Percentiles rank a stretch among this genome's conserved stretches.
Conservation (phyloP, 1,284 basidiomycete species). For the Leccinum griseonigrum region DNA sequence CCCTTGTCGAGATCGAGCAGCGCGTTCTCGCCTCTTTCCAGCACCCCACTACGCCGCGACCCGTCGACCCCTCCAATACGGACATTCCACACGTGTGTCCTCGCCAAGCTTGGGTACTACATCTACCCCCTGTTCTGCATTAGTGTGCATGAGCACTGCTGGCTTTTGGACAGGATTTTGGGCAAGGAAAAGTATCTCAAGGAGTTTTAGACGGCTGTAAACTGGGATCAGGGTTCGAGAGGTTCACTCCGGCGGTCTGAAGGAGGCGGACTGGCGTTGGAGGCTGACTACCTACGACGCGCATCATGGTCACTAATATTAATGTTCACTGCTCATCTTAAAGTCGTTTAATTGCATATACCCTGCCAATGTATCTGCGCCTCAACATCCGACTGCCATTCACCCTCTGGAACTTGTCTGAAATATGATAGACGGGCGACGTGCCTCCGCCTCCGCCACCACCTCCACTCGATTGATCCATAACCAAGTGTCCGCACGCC, state of each 20-base stretch:
- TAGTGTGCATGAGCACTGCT: constrained; percentile 88
- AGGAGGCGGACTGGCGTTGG: background rate
- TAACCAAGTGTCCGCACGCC: constrained; percentile 63
- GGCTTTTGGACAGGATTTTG: constrained; percentile 92
- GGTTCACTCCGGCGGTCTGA: constrained; percentile 16
- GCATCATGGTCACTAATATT: constrained; percentile 9
- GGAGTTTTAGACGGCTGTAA: constrained; percentile 85
- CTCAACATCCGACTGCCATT: too few species aligned
- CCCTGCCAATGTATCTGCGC: too few species aligned
- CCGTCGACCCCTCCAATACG: constrained; percentile 17
- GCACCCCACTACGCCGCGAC: constrained; percentile 14
- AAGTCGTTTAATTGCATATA: constrained; percentile 13
- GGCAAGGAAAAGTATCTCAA: constrained; percentile 89
- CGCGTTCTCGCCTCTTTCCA: constrained; percentile 18
- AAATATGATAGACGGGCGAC: background rate
- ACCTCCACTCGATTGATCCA: constrained; percentile 74
- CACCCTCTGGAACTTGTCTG: too few species aligned
- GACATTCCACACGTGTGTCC: constrained; percentile 26
- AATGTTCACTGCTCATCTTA: constrained; percentile 20
- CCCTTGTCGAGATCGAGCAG: background rate
- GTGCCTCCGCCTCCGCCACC: too few species aligned
- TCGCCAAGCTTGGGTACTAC: constrained; percentile 44
- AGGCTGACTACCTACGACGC: constrained; percentile 2
- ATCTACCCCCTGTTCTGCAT: constrained; percentile 83
- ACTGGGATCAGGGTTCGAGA: constrained; percentile 68